Conservation (phyloP, 345 rosid genomes). For the Rhizophora mangle region DNA sequence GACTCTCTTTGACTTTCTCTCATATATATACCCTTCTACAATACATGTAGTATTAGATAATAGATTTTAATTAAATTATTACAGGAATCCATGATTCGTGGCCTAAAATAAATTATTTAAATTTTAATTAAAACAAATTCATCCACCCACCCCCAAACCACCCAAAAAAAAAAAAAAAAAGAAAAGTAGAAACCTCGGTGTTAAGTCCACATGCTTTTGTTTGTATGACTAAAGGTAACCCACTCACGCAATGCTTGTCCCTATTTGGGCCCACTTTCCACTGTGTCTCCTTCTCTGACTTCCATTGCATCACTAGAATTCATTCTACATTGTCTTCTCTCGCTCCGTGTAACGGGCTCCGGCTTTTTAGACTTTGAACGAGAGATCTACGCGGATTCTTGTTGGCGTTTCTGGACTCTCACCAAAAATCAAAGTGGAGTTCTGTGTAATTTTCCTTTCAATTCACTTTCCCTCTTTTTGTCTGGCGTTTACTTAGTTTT, state of each 20-base stretch:
- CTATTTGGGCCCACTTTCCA: background rate
- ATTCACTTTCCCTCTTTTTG: background rate
- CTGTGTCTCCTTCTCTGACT: background rate
- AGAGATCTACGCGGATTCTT: too few species aligned
- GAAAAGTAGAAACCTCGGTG: background rate
- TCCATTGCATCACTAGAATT: too few species aligned
- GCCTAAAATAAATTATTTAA: background rate
- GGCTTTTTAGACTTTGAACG: too few species aligned
- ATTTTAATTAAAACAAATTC: background rate
- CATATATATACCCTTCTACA: too few species aligned
- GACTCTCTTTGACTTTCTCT: too few species aligned
- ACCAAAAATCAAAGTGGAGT: background rate
- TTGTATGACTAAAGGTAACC: background rate
- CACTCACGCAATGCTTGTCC: too few species aligned
- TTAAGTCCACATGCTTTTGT: background rate
- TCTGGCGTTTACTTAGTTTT: background rate
- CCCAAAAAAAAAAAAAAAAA: background rate
- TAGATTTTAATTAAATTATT: too few species aligned
- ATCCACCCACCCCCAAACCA: too few species aligned
- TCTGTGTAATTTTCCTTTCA: background rate
- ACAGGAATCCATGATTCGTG: background rate
- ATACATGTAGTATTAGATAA: too few species aligned
- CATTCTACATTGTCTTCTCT: too few species aligned
- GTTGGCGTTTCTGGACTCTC: too few species aligned
- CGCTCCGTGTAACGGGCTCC: too few species aligned